Evolutionary conservation across 345 rosid species (phyloP).

Genomic region (Cardamine resedifolia): DNA sequence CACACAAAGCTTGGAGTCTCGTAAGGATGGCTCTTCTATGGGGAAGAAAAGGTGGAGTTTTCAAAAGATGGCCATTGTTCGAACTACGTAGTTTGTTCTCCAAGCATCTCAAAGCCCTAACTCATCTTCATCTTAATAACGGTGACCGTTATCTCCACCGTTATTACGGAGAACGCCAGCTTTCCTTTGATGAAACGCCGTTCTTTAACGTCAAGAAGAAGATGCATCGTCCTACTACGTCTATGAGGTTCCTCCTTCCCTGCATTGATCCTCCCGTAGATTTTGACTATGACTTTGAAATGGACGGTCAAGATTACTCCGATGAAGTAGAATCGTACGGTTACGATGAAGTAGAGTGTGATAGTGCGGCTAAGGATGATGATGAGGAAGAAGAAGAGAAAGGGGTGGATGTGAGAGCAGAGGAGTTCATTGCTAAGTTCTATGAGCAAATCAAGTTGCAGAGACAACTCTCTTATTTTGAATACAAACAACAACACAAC

Average conservation of each 20-base stretch:
- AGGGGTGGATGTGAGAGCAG: constrained; percentile 81
- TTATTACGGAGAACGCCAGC: constrained; percentile 66
- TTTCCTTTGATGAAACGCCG: constrained; percentile 87
- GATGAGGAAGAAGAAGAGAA: constrained; percentile 51
- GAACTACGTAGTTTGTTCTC: constrained; percentile 52
- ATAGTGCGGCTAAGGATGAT: constrained; percentile 24
- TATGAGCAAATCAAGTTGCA: constrained; percentile 76
- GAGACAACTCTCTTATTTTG: constrained; percentile 65
- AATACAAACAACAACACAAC: constrained; percentile 43
- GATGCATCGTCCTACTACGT: constrained; percentile 57
- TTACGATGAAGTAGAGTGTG: constrained; percentile 30
- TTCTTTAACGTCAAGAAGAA: constrained; percentile 54
- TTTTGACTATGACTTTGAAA: constrained; percentile 51
- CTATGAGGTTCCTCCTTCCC: constrained; percentile 64
- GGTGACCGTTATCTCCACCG: constrained; percentile 31
- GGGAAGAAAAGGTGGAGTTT: constrained; percentile 69
- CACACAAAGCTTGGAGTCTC: constrained; percentile 51
- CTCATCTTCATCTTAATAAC: constrained; percentile 19
- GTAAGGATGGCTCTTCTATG: constrained; percentile 61
- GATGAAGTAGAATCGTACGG: constrained; percentile 27
- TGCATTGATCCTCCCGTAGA: constrained; percentile 64
- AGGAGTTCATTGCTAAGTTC: constrained; percentile 79
- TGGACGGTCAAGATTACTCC: constrained; percentile 26
- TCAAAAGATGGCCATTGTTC: constrained; percentile 51
- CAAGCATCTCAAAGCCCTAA: constrained; percentile 55